Evolutionary conservation across 225 moss, liverwort and hornwort genomes (phyloP).

Genomic region (Sphagnum tenellum): DNA sequence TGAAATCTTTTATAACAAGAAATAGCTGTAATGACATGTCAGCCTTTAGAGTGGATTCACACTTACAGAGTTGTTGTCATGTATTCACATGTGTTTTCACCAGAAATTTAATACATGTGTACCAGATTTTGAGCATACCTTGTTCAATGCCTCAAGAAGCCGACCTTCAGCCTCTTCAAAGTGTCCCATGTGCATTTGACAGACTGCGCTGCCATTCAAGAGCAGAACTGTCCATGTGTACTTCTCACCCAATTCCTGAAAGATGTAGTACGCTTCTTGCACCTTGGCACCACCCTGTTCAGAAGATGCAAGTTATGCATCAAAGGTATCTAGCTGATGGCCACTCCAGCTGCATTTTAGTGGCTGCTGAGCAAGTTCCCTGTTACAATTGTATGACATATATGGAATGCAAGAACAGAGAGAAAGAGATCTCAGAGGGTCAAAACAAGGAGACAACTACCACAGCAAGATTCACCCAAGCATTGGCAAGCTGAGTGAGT

Average conservation of each 20-base stretch:
- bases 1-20: no score
- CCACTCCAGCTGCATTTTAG: no score
- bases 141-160: constrained; percentile 83
- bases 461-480: constrained; percentile 87
- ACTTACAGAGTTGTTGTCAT: no score
- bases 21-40: no score
- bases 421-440: no score
- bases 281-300: constrained; percentile 84
- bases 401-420: no score
- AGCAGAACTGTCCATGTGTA: constrained; percentile 82
- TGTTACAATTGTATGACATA: no score
- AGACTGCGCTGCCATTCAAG: constrained; percentile 91
- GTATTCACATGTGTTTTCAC: no score
- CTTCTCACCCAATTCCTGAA: constrained; percentile 93
- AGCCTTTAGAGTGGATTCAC: no score
- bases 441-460: constrained; percentile 20
- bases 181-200: constrained; percentile 95
- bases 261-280: constrained; percentile 86
- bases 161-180: constrained; percentile 74
- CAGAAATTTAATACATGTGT: no score
- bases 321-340: no score
- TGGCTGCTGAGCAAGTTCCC: no score
- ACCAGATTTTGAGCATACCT: constrained; percentile 24
- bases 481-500: constrained; percentile 90
- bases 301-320: neutral